Base-by-base conservation (phyloP, 768 basidiomycete genomes). In the Suillus paluster region DNA sequence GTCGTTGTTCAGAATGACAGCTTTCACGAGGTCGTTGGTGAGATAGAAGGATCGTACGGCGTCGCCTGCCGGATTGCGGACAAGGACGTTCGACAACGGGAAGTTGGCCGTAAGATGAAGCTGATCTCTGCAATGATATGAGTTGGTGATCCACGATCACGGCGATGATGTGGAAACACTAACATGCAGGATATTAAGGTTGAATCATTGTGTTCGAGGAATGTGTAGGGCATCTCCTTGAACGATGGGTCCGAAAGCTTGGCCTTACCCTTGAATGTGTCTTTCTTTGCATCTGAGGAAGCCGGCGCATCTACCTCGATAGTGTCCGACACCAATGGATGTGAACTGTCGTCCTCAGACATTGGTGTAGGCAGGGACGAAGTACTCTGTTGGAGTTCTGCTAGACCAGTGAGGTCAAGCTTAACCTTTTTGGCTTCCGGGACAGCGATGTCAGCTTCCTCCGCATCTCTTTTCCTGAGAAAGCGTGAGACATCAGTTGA, bases 161-260 rank as follows among this genome's bases (percentile, higher is more conserved):
- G 14, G 68, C 7, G 21, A 23, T n/a, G 61, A 39, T 21, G 21
- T 25, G 19, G 45, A 61, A 61, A 42, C 7, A 77, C 89, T 72
- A 73, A 94, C 95, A 90, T 82, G 85, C 91, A 93, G 17, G 81
- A 79, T 59, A 79, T 68, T 48, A 98, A 79, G 57, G 89, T 83
- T 6, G 87, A 87, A 69, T 97, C 90, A 61, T 87, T 79, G 3
- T 86, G 80, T 2, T 85, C 71, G 34, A 98, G 77, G 77, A 90
- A 95, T 0, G 91, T 94, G 73, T 91, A 97, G 1, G 96, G 95
- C 73, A 92, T 93, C 73, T 99, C 96, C 71, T 90, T 95, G 81
- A 91, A 95, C 14, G 68, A 80, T 68, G 64, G 73, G 66, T 70
- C 79, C 27, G 64, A 72, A 53, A 67, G 42, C 57, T 56, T 69